Evolutionary conservation across 257 asterid genomes (phyloP).

Genomic region (Fraxinus pennsylvanica): DNA sequence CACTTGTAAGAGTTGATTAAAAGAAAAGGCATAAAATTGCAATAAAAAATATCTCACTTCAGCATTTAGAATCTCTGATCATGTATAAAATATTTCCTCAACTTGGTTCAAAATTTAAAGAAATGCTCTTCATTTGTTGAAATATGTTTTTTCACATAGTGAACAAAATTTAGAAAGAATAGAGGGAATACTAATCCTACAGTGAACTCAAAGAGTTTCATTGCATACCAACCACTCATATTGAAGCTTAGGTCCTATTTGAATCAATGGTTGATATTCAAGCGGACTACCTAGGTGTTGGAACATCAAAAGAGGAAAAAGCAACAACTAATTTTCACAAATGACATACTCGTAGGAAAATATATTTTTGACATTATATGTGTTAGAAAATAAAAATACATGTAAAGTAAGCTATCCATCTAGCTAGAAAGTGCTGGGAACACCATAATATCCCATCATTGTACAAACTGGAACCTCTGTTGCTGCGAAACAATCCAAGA

Average conservation of each 20-base stretch:
- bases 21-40: neutral
- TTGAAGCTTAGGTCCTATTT: neutral
- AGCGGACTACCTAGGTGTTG: neutral
- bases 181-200: neutral
- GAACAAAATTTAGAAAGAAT: neutral
- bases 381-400: no score
- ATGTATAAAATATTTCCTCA: no score
- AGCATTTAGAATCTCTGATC: neutral
- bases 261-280: neutral
- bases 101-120: no score
- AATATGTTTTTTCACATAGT: neutral
- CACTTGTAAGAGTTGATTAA: slow-evolving; percentile 16
- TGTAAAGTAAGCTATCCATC: no score
- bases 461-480: no score
- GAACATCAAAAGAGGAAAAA: neutral
- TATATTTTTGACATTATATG: no score
- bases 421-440: no score
- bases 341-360: no score
- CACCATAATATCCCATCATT: no score
- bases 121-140: no score
- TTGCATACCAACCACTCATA: neutral
- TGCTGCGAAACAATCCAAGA: no score
- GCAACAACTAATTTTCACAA: no score
- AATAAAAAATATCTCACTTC: neutral
- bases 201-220: neutral